Conservation (phyloP, 805 yeast genomes). For the Cyberlindnera xylosilytica region DNA sequence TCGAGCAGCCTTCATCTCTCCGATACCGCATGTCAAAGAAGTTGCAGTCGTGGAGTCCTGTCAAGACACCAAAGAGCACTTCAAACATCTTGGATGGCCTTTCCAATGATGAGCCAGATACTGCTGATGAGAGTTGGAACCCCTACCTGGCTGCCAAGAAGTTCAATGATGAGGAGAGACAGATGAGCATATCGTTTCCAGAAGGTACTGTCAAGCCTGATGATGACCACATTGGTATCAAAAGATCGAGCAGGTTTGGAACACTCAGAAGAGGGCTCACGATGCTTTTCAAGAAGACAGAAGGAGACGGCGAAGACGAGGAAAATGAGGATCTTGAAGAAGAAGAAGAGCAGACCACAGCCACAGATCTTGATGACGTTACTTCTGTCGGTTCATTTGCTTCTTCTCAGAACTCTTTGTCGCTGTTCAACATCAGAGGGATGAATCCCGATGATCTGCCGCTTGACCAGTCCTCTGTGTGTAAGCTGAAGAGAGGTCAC, state of each 20-base stretch:
- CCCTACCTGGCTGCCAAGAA: slow-evolving; percentile 23
- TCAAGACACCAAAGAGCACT: slow-evolving; percentile 9
- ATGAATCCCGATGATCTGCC: neutral
- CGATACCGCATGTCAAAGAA: slow-evolving; percentile 11
- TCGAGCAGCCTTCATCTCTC: slow-evolving; percentile 12
- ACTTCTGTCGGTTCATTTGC: neutral
- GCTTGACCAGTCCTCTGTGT: neutral
- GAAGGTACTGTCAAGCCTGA: neutral
- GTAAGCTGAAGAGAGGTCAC: neutral
- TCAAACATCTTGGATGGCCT: too few relatives aligned
- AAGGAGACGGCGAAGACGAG: too few relatives aligned
- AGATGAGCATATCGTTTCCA: too few relatives aligned
- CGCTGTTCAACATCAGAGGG: neutral
- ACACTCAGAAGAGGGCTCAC: neutral
- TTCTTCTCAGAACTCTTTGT: neutral
- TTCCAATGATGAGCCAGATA: slow-evolving; percentile 3
- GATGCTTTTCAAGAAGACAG: neutral
- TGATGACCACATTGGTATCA: neutral
- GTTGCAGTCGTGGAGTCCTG: slow-evolving; percentile 20
- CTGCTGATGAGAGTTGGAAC: slow-evolving; percentile 15
- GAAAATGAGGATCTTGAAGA: too few relatives aligned
- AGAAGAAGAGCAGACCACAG: too few relatives aligned
- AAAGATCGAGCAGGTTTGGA: neutral
- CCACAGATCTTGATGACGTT: neutral
- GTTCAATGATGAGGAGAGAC: neutral